These are phyloP conservation scores for Cornus controversa DNA, from an alignment of 148 eudicot species.

Conservation along the genomic window DNA sequence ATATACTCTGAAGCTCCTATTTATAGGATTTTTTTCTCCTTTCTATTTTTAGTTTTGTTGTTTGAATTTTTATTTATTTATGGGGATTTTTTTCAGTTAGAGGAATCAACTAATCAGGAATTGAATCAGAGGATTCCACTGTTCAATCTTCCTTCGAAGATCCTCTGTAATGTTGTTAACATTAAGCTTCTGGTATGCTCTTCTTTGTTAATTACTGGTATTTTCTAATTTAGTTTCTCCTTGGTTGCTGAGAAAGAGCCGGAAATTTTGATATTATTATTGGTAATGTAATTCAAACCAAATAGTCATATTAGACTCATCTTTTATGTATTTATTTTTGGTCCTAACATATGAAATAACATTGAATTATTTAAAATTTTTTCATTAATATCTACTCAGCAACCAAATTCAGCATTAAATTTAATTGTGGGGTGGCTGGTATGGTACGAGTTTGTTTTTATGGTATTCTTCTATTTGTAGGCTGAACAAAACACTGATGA, in stretches of 20 bases:
- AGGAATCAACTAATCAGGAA: slow-evolving; percentile 73
- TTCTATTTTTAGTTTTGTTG: slow-evolving; percentile 15
- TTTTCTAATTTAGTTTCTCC: slow-evolving; percentile 7
- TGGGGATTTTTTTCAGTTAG: slow-evolving; percentile 39
- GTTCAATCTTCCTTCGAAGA: slow-evolving; percentile 59
- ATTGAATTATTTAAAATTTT: slow-evolving; percentile 9
- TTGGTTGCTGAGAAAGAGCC: slow-evolving; percentile 1
- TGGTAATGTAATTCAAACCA: neutral
- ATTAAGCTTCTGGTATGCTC: slow-evolving; percentile 49
- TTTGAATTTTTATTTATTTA: slow-evolving; percentile 11
- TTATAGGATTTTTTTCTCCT: neutral
- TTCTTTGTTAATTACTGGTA: neutral
- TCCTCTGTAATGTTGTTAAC: slow-evolving; percentile 62
- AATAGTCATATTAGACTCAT: neutral
- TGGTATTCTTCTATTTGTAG: slow-evolving; percentile 42
- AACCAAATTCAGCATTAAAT: neutral
- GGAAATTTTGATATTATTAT: neutral
- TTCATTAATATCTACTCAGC: neutral
- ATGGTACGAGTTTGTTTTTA: neutral
- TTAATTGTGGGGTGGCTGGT: neutral
- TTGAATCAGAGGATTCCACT: slow-evolving; percentile 47
- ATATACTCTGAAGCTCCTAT: neutral
- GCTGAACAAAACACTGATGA: slow-evolving; percentile 97
- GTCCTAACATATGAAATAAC: neutral
- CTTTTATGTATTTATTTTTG: slow-evolving; percentile 7